These are phyloP conservation scores for Geotrichum carabidarum DNA, from an alignment of 1,139 yeast species.

Conservation along the genomic window DNA sequence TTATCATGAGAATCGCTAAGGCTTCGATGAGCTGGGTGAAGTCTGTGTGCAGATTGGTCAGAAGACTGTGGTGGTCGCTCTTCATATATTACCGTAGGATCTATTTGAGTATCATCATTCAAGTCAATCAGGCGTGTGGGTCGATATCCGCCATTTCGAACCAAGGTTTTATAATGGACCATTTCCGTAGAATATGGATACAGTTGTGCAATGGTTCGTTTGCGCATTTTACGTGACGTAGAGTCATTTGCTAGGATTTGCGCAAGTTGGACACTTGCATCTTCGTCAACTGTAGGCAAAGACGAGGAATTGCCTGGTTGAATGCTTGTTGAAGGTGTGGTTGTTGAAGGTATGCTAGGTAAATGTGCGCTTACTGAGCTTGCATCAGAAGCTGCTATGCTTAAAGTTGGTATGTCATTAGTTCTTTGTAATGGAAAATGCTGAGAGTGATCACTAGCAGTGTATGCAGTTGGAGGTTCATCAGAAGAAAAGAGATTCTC, in stretches of 20 bases:
- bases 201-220: conserved; percentile 16
- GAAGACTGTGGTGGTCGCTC: background rate
- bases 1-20: background rate
- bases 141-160: conserved; percentile 16
- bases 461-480: background rate
- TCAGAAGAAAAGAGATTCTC: background rate
- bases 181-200: conserved; percentile 17
- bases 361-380: background rate
- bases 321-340: background rate
- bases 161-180: conserved; percentile 12
- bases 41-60: background rate
- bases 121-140: conserved; percentile 13
- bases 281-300: background rate
- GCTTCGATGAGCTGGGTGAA: background rate
- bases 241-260: background rate
- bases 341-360: background rate
- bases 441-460: background rate
- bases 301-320: background rate
- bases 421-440: background rate
- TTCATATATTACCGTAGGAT: conserved; percentile 13
- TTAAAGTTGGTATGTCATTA: background rate
- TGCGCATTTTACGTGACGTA: conserved; percentile 9
- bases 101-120: conserved; percentile 8
- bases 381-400: background rate
- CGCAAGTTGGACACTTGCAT: background rate